phyloP scores from a whole-genome alignment of 2,329 filamentous ascomycete genomes.

The Claviceps digitariae region DNA sequence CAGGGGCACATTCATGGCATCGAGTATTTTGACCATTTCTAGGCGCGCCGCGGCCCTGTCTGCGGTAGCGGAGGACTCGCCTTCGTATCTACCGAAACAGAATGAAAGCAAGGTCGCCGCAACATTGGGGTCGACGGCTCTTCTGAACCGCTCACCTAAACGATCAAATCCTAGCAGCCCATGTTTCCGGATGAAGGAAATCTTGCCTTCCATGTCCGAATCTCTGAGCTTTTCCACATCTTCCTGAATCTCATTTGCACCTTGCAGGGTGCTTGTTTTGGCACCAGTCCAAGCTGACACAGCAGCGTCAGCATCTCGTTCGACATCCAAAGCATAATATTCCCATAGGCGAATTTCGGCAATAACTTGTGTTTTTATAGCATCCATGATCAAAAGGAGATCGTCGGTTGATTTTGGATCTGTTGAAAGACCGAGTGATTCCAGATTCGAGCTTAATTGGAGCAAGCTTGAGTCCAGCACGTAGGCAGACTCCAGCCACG shows the following conservation, averaged over 20 bases:
- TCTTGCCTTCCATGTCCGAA: slow-evolving; percentile 34
- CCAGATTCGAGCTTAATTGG: slow-evolving; percentile 64
- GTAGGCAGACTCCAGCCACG: slow-evolving; percentile 55
- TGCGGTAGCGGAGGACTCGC: slow-evolving; percentile 26
- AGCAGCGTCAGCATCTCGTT: slow-evolving; percentile 54
- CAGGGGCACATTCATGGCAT: slow-evolving; percentile 74
- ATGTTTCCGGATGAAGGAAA: slow-evolving; percentile 51
- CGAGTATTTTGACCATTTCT: slow-evolving; percentile 51
- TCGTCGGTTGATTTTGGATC: slow-evolving; percentile 59
- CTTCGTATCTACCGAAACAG: slow-evolving; percentile 47
- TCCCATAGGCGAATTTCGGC: slow-evolving; percentile 76
- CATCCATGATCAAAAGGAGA: slow-evolving; percentile 68
- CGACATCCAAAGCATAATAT: slow-evolving; percentile 75
- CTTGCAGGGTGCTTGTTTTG: slow-evolving; percentile 39
- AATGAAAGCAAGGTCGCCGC: slow-evolving; percentile 42
- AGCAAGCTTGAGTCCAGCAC: slow-evolving; percentile 49
- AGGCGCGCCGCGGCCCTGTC: slow-evolving; percentile 37
- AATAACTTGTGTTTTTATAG: slow-evolving; percentile 69
- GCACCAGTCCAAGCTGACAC: slow-evolving; percentile 59
- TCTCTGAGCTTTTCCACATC: slow-evolving; percentile 33
- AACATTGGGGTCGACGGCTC: slow-evolving; percentile 54
- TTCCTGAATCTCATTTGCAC: slow-evolving; percentile 19
- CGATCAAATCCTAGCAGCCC: slow-evolving; percentile 58
- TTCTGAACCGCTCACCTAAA: slow-evolving; percentile 67
- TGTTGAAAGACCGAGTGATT: slow-evolving; percentile 59